Evolutionary conservation across 2,329 filamentous ascomycete genomes (phyloP).

Genomic region (Parafenestella ontariensis): DNA sequence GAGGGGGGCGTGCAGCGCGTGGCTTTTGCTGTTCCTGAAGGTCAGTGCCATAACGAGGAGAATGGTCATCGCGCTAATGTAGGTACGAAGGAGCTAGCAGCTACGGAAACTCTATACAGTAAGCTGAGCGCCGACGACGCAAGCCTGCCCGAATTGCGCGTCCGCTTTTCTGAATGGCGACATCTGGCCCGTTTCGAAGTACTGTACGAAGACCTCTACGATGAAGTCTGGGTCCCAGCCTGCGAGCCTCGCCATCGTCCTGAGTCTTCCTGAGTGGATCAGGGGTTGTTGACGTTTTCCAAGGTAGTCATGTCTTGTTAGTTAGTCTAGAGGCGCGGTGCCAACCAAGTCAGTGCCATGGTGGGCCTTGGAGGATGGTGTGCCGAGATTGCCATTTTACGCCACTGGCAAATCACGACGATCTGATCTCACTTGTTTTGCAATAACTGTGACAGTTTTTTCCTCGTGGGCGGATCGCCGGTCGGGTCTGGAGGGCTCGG

Average conservation of each 20-base stretch:
- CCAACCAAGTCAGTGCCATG: not conserved
- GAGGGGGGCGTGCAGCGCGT: constrained; percentile 11
- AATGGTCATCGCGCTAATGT: constrained; percentile 23
- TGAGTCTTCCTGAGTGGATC: not conserved
- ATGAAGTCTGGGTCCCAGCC: not conserved
- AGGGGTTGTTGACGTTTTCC: too few relatives aligned
- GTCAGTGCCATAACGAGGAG: constrained; percentile 14
- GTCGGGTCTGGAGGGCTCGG: constrained; percentile 11
- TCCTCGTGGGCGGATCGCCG: constrained; percentile 12
- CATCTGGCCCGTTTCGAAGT: not conserved
- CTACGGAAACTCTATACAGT: not conserved
- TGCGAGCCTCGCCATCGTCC: not conserved
- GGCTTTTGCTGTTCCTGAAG: constrained; percentile 13
- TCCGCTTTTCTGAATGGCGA: not conserved
- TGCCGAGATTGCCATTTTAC: not conserved
- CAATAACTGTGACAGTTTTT: constrained; percentile 9
- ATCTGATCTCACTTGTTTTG: constrained; percentile 9
- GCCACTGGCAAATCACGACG: constrained; percentile 15
- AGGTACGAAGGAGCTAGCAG: constrained; percentile 21
- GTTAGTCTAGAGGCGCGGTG: not conserved
- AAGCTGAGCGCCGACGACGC: not conserved
- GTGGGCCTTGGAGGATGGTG: not conserved
- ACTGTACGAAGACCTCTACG: not conserved
- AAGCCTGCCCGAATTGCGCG: not conserved
- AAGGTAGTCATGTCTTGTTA: not conserved